A percentile compares a stretch with the other conserved stretches of the same genome.
Evolutionary conservation across 192 early-diverging fungal genomes (phyloP).

Genomic region (Mortierella claussenii): DNA sequence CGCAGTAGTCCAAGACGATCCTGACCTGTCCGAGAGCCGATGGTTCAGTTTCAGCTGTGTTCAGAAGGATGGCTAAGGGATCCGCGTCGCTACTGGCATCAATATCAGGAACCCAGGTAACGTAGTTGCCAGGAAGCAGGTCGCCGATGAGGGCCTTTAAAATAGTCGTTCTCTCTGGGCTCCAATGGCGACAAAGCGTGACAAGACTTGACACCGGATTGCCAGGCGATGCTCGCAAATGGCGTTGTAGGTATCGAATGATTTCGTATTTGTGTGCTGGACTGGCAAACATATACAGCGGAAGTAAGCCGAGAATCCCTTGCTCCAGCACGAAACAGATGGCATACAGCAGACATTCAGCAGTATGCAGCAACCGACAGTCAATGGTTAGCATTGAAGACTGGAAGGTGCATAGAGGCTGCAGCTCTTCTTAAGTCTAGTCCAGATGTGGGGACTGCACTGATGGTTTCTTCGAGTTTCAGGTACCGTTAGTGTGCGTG

Average conservation of each 20-base stretch:
- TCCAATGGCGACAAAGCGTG: slow-evolving; percentile 15
- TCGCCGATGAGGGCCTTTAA: not conserved
- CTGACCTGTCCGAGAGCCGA: slow-evolving; percentile 16
- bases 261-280: not conserved
- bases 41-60: slow-evolving; percentile 14
- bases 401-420: no score
- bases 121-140: not conserved
- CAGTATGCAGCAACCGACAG: no score
- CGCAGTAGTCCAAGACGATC: slow-evolving; percentile 27
- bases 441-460: no score
- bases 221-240: slow-evolving; percentile 1
- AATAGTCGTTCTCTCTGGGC: not conserved
- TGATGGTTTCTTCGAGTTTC: no score
- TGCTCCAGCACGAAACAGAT: no score
- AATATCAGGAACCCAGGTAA: slow-evolving; percentile 15
- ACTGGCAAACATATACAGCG: slow-evolving; percentile 3
- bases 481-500: no score
- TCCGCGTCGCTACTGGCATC: not conserved
- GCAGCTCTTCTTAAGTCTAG: no score
- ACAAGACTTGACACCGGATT: not conserved
- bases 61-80: slow-evolving; percentile 7
- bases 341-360: no score
- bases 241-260: not conserved
- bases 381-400: no score
- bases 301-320: slow-evolving; percentile 13